Conservation (phyloP, 2,329 filamentous ascomycete species). For the Botrytis byssoidea region DNA sequence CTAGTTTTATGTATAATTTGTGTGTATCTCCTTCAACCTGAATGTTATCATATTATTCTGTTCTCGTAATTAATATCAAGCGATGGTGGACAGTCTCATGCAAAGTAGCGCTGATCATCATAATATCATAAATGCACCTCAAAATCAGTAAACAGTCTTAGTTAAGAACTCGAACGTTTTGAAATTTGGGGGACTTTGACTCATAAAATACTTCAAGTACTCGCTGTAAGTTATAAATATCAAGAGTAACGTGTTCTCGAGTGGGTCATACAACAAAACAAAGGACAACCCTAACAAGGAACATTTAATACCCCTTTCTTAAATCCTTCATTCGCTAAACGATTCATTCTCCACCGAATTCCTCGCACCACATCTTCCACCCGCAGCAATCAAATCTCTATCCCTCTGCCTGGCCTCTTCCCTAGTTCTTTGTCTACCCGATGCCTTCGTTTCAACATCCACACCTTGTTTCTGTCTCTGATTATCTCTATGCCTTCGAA, state of each 20-base stretch:
- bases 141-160: background rate
- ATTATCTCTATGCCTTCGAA: slow-evolving; percentile 13
- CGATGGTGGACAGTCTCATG: too few relatives aligned
- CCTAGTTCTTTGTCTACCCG: background rate
- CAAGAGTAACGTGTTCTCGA: background rate
- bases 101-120: too few relatives aligned
- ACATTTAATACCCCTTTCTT: background rate
- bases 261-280: too few relatives aligned
- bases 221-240: too few relatives aligned
- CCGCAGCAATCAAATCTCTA: background rate
- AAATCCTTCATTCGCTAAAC: background rate
- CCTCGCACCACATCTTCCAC: background rate
- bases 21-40: too few relatives aligned
- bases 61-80: too few relatives aligned
- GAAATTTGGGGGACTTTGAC: background rate
- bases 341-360: background rate
- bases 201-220: background rate
- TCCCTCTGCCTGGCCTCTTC: slow-evolving; percentile 1
- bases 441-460: background rate
- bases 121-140: too few relatives aligned
- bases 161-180: too few relatives aligned
- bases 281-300: background rate
- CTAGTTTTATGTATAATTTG: too few relatives aligned
- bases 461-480: slow-evolving; percentile 3
- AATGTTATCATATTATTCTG: too few relatives aligned